Evolutionary conservation across 1,284 basidiomycete species (phyloP).

Genomic region (Waitea zeae): DNA sequence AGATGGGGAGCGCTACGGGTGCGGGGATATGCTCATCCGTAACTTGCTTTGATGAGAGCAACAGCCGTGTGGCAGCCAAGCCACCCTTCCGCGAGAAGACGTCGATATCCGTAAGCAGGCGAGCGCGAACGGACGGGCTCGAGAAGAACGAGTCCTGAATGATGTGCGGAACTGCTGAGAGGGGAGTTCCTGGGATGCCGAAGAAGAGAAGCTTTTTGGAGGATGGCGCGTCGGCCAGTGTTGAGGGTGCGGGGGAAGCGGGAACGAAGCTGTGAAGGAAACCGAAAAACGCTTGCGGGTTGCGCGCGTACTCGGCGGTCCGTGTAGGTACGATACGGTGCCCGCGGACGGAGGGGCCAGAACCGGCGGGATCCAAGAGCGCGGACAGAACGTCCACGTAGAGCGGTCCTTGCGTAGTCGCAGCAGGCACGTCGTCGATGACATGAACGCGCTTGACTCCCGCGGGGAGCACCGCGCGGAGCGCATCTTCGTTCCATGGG

Average conservation of each 20-base stretch:
- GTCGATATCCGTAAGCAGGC: conserved; percentile 48
- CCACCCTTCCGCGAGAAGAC: conserved; percentile 54
- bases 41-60: conserved; percentile 31
- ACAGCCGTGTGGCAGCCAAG: conserved; percentile 38
- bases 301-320: conserved; percentile 27
- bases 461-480: conserved; percentile 39
- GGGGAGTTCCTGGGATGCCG: conserved; percentile 32
- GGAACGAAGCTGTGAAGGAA: conserved; percentile 11
- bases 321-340: conserved; percentile 41
- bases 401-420: conserved; percentile 44
- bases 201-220: conserved; percentile 47
- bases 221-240: conserved; percentile 11
- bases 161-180: conserved; percentile 33
- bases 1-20: conserved; percentile 7
- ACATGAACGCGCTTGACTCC: conserved; percentile 44
- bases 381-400: conserved; percentile 57
- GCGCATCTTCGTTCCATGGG: conserved; percentile 52
- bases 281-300: conserved; percentile 5
- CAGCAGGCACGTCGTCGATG: conserved; percentile 55
- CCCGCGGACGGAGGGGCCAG: conserved; percentile 28
- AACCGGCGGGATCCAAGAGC: conserved; percentile 24
- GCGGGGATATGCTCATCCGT: conserved; percentile 11
- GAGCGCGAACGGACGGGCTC: conserved; percentile 29
- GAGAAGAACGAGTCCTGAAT: conserved; percentile 42
- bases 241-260: conserved; percentile 9